These are phyloP conservation scores for Trichoderma erinaceum DNA, from an alignment of 495 filamentous ascomycete genomes.

Conservation along the genomic window DNA sequence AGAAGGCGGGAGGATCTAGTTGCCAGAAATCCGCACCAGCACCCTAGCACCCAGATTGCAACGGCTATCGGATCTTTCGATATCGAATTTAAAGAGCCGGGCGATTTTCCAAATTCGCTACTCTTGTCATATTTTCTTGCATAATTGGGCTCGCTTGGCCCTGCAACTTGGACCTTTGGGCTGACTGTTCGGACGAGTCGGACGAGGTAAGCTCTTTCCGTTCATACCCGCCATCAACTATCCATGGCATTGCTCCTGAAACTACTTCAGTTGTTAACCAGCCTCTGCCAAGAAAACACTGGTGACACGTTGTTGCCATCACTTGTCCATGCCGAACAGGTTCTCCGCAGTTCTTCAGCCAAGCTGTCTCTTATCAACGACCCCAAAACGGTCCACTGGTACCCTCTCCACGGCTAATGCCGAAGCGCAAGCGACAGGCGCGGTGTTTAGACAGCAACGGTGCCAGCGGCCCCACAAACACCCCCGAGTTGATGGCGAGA, in stretches of 20 bases:
- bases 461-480: neutral
- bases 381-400: neutral
- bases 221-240: neutral
- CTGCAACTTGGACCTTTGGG: neutral
- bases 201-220: neutral
- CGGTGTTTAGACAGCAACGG: neutral
- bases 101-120: neutral
- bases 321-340: neutral
- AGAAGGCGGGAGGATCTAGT: neutral
- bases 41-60: neutral
- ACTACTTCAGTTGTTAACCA: neutral
- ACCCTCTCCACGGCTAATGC: neutral
- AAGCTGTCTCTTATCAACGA: neutral
- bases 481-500: conserved; percentile 5
- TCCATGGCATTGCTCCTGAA: neutral
- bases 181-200: too few relatives aligned
- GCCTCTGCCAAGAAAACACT: too few relatives aligned
- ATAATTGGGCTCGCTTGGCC: neutral
- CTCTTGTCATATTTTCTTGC: neutral
- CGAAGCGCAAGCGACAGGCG: neutral
- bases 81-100: neutral
- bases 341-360: neutral
- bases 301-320: too few relatives aligned
- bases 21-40: neutral
- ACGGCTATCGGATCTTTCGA: neutral